Percentiles rank a stretch among this genome's conserved stretches.
Conservation (phyloP, 208 protist genomes). For the Leishmania aethiopica region DNA sequence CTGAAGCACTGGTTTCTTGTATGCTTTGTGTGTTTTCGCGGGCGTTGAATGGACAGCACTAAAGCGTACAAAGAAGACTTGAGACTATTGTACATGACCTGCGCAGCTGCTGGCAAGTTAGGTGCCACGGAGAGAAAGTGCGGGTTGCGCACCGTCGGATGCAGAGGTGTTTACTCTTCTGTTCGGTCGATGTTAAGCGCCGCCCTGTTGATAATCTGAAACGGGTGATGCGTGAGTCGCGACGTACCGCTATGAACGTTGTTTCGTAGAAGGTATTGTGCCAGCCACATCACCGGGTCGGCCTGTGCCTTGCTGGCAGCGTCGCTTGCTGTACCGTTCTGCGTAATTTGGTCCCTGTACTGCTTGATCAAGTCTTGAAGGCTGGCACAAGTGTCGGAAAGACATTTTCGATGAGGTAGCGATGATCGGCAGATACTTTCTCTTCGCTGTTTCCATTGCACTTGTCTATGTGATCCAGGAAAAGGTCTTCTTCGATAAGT, state of each 20-base stretch:
- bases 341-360: conserved; percentile 11
- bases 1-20: neutral
- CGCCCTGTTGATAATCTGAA: conserved; percentile 57
- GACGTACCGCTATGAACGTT: conserved; percentile 45
- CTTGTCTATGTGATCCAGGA: conserved; percentile 43
- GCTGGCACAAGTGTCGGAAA: conserved; percentile 82
- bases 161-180: neutral
- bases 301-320: conserved; percentile 26
- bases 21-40: neutral
- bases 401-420: conserved; percentile 67
- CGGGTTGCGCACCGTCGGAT: neutral
- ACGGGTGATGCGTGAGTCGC: conserved; percentile 54
- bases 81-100: neutral
- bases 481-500: conserved; percentile 77
- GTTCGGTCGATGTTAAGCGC: conserved; percentile 25
- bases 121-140: neutral
- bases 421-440: conserved; percentile 28
- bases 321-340: conserved; percentile 11
- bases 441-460: conserved; percentile 9
- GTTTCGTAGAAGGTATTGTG: conserved; percentile 83
- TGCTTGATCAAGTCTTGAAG: conserved; percentile 59
- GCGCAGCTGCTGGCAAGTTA: neutral
- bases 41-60: neutral
- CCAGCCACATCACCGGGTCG: conserved; percentile 72
- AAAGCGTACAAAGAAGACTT: neutral